phyloP scores from a whole-genome alignment of 768 basidiomycete species.

The Cubamyces lactineus region DNA sequence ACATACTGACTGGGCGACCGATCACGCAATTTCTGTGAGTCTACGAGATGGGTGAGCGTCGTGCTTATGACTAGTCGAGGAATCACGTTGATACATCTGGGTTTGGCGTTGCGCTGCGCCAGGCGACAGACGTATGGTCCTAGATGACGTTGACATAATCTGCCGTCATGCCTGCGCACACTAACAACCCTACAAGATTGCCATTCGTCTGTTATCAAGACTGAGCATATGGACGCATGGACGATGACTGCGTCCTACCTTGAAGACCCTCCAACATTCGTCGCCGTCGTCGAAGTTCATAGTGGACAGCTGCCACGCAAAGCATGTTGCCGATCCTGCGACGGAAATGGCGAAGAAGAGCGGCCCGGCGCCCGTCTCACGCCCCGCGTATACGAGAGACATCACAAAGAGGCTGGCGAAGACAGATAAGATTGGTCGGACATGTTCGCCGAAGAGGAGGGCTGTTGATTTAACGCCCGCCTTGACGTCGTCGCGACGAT shows the following conservation, averaged over 20 bases:
- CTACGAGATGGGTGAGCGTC: too few species aligned
- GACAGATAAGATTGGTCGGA: slow-evolving; percentile 56
- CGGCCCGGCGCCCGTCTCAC: slow-evolving; percentile 38
- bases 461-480: slow-evolving; percentile 78
- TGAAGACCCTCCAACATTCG: slow-evolving; percentile 26
- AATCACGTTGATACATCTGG: too few species aligned
- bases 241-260: not conserved
- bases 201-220: too few species aligned
- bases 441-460: slow-evolving; percentile 67
- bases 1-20: too few species aligned
- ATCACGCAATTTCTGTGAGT: too few species aligned
- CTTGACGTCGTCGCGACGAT: slow-evolving; percentile 71
- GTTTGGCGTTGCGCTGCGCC: too few species aligned
- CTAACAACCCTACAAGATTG: too few species aligned
- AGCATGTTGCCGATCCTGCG: slow-evolving; percentile 27
- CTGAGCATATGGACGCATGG: slow-evolving; percentile 24
- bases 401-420: slow-evolving; percentile 58
- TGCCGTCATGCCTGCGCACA: too few species aligned
- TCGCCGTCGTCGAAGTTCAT: slow-evolving; percentile 28
- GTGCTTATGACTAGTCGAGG: too few species aligned
- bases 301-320: slow-evolving; percentile 31
- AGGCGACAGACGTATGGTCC: too few species aligned
- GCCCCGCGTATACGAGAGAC: slow-evolving; percentile 56
- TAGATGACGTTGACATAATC: too few species aligned
- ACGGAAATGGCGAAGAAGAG: slow-evolving; percentile 19